Conservation (phyloP, 2,329 filamentous ascomycete genomes). For the Alternaria conjuncta region DNA sequence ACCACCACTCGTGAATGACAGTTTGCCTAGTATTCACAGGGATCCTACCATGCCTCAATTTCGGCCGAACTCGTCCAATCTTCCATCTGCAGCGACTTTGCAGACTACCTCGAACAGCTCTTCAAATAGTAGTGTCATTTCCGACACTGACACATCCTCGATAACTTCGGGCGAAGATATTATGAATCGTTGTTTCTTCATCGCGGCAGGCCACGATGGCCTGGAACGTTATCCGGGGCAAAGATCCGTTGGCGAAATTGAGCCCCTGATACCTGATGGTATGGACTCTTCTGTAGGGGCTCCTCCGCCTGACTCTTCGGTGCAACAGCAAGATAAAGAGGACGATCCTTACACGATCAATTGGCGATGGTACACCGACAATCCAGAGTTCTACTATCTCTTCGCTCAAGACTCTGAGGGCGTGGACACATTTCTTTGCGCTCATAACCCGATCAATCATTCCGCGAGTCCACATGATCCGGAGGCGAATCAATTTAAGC, state of each 20-base stretch:
- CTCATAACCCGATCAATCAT: slow-evolving; percentile 4
- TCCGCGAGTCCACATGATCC: slow-evolving; percentile 17
- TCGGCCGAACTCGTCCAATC: slow-evolving; percentile 60
- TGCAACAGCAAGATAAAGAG: background rate
- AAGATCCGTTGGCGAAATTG: background rate
- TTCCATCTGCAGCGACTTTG: background rate
- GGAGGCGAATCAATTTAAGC: slow-evolving; percentile 19
- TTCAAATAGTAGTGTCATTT: background rate
- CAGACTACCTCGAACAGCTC: background rate
- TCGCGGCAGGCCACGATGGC: background rate
- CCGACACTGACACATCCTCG: slow-evolving; percentile 9
- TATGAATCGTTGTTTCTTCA: background rate
- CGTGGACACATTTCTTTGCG: background rate
- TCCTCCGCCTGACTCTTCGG: background rate
- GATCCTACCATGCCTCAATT: slow-evolving; percentile 75
- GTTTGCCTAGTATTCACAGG: slow-evolving; percentile 15
- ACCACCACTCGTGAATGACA: background rate
- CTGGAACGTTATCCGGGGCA: slow-evolving; percentile 3
- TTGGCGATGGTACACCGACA: slow-evolving; percentile 21
- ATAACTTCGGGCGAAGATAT: background rate
- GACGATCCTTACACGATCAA: background rate
- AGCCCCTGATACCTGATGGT: background rate
- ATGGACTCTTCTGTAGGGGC: background rate
- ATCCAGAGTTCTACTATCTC: slow-evolving; percentile 21
- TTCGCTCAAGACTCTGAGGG: slow-evolving; percentile 6